These are phyloP conservation scores for Colletotrichum coccodes DNA, from an alignment of 2,329 filamentous ascomycete species.

Conservation along the genomic window DNA sequence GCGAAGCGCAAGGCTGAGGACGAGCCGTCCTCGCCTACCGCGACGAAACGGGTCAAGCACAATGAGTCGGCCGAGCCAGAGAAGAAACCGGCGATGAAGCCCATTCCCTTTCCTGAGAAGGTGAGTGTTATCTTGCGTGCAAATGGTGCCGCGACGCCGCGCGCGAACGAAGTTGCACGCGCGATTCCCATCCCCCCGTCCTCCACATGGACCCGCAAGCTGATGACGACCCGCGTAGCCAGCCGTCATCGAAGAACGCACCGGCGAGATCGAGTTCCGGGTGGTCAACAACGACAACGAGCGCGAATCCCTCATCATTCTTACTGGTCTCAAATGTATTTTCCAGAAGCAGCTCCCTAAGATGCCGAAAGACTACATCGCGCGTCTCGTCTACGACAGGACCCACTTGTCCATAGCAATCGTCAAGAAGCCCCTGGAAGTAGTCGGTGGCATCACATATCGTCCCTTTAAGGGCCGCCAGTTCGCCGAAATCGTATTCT, in stretches of 20 bases:
- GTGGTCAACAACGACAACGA: slow-evolving; percentile 97
- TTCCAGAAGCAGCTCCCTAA: slow-evolving; percentile 99
- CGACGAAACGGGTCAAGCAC: slow-evolving; percentile 73
- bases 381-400: slow-evolving; percentile 94
- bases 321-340: slow-evolving; percentile 96
- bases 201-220: slow-evolving; percentile 3
- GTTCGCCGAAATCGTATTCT: slow-evolving; percentile 99
- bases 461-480: slow-evolving; percentile 90
- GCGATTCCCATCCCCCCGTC: background rate
- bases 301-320: slow-evolving; percentile 89
- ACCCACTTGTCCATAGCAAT: slow-evolving; percentile 97
- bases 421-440: slow-evolving; percentile 94
- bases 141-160: background rate
- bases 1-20: slow-evolving; percentile 80
- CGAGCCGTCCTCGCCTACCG: slow-evolving; percentile 69
- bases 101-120: slow-evolving; percentile 91
- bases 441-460: slow-evolving; percentile 97
- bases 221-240: slow-evolving; percentile 60
- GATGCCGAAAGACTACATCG: slow-evolving; percentile 99
- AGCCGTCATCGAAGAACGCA: slow-evolving; percentile 92
- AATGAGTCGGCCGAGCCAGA: slow-evolving; percentile 54
- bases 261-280: slow-evolving; percentile 94
- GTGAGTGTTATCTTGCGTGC: slow-evolving; percentile 51
- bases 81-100: slow-evolving; percentile 65
- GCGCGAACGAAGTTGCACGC: background rate